A percentile compares a stretch with the other conserved stretches of the same genome.
Conservation (phyloP, 352 stramenopile genomes). For the Phytopythium chamaehyphon region DNA sequence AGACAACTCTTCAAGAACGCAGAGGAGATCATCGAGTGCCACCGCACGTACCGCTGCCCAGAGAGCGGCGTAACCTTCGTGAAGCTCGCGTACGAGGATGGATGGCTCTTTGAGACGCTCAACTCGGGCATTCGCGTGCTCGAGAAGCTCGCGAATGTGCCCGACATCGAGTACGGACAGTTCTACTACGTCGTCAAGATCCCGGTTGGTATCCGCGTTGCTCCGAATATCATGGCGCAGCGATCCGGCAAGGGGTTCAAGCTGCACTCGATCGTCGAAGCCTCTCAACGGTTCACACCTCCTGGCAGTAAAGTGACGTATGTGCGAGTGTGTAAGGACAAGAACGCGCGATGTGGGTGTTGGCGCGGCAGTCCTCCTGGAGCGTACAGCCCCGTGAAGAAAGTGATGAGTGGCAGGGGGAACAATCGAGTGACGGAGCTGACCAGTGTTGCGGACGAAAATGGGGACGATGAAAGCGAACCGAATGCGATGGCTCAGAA, state of each 20-base stretch:
- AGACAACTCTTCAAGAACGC: conserved; percentile 71
- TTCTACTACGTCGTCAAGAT: conserved; percentile 87
- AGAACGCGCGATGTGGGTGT: conserved; percentile 55
- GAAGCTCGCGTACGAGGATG: conserved; percentile 79
- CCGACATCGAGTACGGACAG: conserved; percentile 62
- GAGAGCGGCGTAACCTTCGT: conserved; percentile 73
- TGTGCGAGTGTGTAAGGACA: conserved; percentile 76
- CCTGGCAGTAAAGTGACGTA: conserved; percentile 82
- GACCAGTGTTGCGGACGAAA: background rate
- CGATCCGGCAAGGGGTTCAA: conserved; percentile 77
- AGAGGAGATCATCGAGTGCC: conserved; percentile 79
- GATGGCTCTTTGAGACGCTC: conserved; percentile 78
- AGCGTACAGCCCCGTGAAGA: conserved; percentile 4
- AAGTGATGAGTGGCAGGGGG: background rate
- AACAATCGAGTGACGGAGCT: background rate
- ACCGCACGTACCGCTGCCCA: conserved; percentile 59
- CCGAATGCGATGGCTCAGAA: background rate
- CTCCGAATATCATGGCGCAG: conserved; percentile 80
- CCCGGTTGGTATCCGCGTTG: conserved; percentile 75
- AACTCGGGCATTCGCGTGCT: conserved; percentile 80
- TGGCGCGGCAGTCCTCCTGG: conserved; percentile 15
- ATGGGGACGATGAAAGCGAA: background rate
- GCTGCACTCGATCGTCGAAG: conserved; percentile 81
- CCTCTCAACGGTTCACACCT: conserved; percentile 76
- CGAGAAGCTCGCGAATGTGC: conserved; percentile 55